Percentiles rank a stretch among this genome's conserved stretches.
These are phyloP conservation scores for Bipolaris zeicola DNA, from an alignment of 2,329 filamentous ascomycete genomes.

Conservation along the genomic window DNA sequence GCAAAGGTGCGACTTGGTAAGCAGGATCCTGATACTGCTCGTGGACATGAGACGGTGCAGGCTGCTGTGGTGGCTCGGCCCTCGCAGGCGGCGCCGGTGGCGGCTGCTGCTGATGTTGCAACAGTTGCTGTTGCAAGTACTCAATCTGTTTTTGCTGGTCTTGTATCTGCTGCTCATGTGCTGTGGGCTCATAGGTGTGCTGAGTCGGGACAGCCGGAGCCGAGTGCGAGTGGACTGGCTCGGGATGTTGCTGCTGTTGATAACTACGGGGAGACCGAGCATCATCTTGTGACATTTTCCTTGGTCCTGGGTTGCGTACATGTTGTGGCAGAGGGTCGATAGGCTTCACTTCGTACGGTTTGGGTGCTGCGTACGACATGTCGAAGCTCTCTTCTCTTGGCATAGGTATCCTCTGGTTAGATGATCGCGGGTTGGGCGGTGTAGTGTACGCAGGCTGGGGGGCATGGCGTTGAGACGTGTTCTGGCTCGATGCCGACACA, in stretches of 20 bases:
- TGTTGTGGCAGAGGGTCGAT: slow-evolving; percentile 37
- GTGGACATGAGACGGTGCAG: slow-evolving; percentile 22
- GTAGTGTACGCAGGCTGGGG: slow-evolving; percentile 31
- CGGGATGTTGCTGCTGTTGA: slow-evolving; percentile 25
- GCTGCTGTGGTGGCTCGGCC: slow-evolving; percentile 14
- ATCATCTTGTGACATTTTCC: slow-evolving; percentile 37
- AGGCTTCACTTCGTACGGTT: slow-evolving; percentile 44
- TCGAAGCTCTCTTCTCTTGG: slow-evolving; percentile 37
- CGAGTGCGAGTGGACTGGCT: slow-evolving; percentile 53
- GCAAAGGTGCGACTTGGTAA: slow-evolving; percentile 44
- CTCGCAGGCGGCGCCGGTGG: slow-evolving; percentile 2
- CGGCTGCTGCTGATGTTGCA: slow-evolving; percentile 24
- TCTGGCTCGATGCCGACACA: slow-evolving; percentile 26
- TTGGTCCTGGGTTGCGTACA: slow-evolving; percentile 25
- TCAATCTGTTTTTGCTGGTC: slow-evolving; percentile 20
- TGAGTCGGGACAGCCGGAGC: slow-evolving; percentile 50
- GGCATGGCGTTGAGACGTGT: slow-evolving; percentile 35
- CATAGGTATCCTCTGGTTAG: slow-evolving; percentile 26
- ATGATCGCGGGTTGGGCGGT: slow-evolving; percentile 32
- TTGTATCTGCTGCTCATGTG: slow-evolving; percentile 16
- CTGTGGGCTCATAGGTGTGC: slow-evolving; percentile 28
- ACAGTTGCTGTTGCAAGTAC: slow-evolving; percentile 18
- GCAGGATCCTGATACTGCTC: slow-evolving; percentile 37
- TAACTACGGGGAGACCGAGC: slow-evolving; percentile 30
- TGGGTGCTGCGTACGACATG: slow-evolving; percentile 46